A percentile compares a stretch with the other conserved stretches of the same genome.
These are phyloP conservation scores for Stylonectria norvegica DNA, from an alignment of 2,329 filamentous ascomycete species.

Conservation along the genomic window DNA sequence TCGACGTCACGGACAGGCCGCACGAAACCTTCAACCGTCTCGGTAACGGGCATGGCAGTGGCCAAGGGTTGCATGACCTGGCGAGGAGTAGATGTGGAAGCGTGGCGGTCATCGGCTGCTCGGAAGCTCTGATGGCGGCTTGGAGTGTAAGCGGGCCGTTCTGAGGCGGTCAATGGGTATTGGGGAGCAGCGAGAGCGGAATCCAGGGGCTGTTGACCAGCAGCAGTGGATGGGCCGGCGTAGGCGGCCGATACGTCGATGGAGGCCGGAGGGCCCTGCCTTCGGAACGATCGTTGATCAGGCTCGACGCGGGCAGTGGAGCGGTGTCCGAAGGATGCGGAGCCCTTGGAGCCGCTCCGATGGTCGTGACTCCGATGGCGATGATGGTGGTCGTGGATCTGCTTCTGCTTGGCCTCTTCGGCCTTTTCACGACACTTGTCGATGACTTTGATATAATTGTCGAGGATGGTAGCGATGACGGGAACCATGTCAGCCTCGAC, in stretches of 20 bases:
- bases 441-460: conserved; percentile 96
- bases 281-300: conserved; percentile 61
- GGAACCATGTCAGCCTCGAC: conserved; percentile 99
- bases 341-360: conserved; percentile 44
- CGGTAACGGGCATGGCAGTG: conserved; percentile 63
- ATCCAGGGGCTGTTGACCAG: conserved; percentile 25
- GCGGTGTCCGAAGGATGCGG: conserved; percentile 52
- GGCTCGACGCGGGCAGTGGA: conserved; percentile 50
- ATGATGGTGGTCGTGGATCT: conserved; percentile 50
- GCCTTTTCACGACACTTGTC: conserved; percentile 86
- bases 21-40: conserved; percentile 69
- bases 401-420: conserved; percentile 75
- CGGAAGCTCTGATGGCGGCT: conserved; percentile 50
- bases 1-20: conserved; percentile 79
- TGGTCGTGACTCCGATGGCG: conserved; percentile 51
- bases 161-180: conserved; percentile 18
- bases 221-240: conserved; percentile 36
- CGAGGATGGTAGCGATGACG: conserved; percentile 94
- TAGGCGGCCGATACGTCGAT: conserved; percentile 48
- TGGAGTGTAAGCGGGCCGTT: conserved; percentile 23
- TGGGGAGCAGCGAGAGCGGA: conserved; percentile 18
- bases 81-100: conserved; percentile 47
- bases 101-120: conserved; percentile 48
- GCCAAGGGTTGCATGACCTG: conserved; percentile 60
- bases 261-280: conserved; percentile 78